Evolutionary conservation across 192 early-diverging fungal genomes (phyloP), one percentile per base, ranked within the genome.

Genomic region (Chytriomyces confervae): DNA sequence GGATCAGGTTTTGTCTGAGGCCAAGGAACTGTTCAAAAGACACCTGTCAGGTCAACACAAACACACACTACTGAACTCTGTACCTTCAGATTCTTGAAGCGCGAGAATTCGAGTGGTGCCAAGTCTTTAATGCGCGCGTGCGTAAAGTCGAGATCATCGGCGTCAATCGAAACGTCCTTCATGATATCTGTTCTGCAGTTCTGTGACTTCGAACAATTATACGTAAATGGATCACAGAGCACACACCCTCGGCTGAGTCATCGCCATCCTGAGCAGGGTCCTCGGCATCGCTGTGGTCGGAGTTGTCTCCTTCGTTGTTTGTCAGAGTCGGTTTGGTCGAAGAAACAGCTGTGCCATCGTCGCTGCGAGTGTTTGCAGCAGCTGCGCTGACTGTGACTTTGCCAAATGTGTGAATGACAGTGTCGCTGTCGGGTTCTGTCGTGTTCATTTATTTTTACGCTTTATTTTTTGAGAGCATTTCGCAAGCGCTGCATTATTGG

Each of bases 1-100:
- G 79, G 61, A 98, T 85, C 27, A 93, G 85, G 81, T 98, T 98
- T 78, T 97, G 95, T 1, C 95, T 89, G 43, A 94, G 77, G 9
- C 92, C 91, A 11, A 97, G 80, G 61, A 84, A 86, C 95, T 97
- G 76, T 20, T 79, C 75, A 64, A n/a, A n/a, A 24, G 81, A 51
- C 6, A n/a, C 62, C 50, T 47, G 78, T 49, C 11, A 67, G 50
- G 0, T 48, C 65, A 24, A 75, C 70, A 65, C 66, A 64, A 29
- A 69, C 79, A 0, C 67, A 5, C 4, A 8, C 18, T 46, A 24
- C 1, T 23, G 69, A 66, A 53, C 11, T 5, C 63, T 50, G 53
- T 79, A 94, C 93, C 88, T 91, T 71, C n/a, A 94, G 79, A 16
- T 88, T 82, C 47, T 82, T 84, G 85, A 93, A 93, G 20, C 91